Percentiles rank a stretch among this genome's conserved stretches.
Conservation (phyloP, 345 rosid species). For the Tarenaya hassleriana region DNA sequence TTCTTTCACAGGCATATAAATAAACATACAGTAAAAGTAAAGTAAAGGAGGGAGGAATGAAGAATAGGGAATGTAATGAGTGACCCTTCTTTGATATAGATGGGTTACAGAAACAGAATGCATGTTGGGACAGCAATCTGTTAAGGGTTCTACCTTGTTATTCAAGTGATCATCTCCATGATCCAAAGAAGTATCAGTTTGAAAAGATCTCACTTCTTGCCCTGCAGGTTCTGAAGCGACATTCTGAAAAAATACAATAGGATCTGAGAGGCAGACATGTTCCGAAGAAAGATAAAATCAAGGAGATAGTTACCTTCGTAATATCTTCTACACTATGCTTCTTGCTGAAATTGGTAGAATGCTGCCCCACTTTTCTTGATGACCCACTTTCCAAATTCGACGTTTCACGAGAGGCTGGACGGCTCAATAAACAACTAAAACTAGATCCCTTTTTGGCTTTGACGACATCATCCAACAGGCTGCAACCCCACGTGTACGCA, state of each 20-base stretch:
- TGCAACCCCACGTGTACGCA: constrained; percentile 70
- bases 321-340: constrained; percentile 34
- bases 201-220: constrained; percentile 29
- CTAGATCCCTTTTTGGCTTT: constrained; percentile 23
- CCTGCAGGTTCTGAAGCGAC: constrained; percentile 24
- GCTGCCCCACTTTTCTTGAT: constrained; percentile 25
- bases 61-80: background rate
- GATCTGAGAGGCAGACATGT: background rate
- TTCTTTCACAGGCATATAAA: no score
- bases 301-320: constrained; percentile 45
- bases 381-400: constrained; percentile 35
- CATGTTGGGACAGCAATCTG: background rate
- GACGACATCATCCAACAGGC: constrained; percentile 38
- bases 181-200: constrained; percentile 27
- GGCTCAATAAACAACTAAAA: constrained; percentile 33
- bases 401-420: constrained; percentile 32
- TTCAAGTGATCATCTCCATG: constrained; percentile 25
- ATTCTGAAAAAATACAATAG: constrained; percentile 31
- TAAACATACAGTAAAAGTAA: no score
- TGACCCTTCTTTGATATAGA: background rate
- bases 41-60: no score
- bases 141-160: constrained; percentile 10
- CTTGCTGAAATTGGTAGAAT: constrained; percentile 31
- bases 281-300: constrained; percentile 9
- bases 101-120: background rate